phyloP scores from a whole-genome alignment of 768 basidiomycete genomes.

The Mycena galericulata region DNA sequence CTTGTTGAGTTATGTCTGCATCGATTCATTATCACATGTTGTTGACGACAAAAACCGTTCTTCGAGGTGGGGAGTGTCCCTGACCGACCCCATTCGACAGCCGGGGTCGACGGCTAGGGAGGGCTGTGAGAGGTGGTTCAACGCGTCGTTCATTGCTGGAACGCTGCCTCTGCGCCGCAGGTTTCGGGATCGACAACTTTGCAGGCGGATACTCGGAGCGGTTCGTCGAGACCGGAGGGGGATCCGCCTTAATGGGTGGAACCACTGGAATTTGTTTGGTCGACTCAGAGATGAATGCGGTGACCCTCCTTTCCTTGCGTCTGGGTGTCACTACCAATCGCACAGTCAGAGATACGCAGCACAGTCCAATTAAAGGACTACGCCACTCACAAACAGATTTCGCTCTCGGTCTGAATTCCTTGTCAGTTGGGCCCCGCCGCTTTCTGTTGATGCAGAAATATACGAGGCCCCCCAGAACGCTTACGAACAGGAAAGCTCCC shows the following conservation, averaged over 20 bases:
- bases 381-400: background rate
- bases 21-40: background rate
- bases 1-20: background rate
- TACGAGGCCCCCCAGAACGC: background rate
- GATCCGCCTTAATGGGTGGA: background rate
- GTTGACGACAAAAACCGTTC: background rate
- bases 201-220: background rate
- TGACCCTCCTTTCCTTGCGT: background rate
- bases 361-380: too few species aligned
- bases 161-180: background rate
- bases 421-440: background rate
- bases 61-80: background rate
- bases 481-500: background rate
- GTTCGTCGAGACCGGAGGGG: conserved; percentile 1
- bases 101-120: background rate
- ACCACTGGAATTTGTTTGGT: background rate
- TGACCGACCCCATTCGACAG: background rate
- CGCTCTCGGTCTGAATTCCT: background rate
- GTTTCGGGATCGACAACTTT: background rate
- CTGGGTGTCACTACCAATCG: background rate
- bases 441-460: background rate
- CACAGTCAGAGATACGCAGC: background rate
- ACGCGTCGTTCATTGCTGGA: background rate
- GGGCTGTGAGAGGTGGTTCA: background rate
- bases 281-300: background rate